These are phyloP conservation scores for Galeopsis tetrahit DNA, from an alignment of 257 asterid species.

Conservation along the genomic window DNA sequence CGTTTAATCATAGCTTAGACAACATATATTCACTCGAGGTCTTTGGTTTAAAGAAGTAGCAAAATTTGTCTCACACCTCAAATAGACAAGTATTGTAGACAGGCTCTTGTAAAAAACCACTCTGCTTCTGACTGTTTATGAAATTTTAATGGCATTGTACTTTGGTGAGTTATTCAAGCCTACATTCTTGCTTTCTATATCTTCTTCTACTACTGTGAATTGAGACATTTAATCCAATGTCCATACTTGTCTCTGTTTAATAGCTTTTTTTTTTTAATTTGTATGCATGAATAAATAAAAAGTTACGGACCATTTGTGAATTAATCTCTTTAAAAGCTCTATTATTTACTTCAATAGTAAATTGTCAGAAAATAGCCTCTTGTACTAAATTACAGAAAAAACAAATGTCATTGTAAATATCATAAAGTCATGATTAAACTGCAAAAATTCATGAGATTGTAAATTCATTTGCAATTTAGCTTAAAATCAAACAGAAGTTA, in stretches of 20 bases:
- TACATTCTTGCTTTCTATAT: not conserved
- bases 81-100: not conserved
- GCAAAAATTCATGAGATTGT: not conserved
- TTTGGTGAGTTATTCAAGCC: not conserved
- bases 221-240: not conserved
- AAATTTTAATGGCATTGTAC: not conserved
- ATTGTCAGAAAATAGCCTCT: no score
- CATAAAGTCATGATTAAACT: no score
- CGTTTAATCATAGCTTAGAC: constrained; percentile 7
- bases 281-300: no score
- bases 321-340: no score
- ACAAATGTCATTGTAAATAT: no score
- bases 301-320: no score
- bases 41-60: not conserved
- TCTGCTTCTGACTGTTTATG: not conserved
- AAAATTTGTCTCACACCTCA: constrained; percentile 1
- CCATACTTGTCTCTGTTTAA: not conserved
- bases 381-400: no score
- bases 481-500: not conserved
- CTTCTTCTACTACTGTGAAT: not conserved
- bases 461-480: not conserved
- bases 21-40: not conserved
- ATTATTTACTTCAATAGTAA: no score
- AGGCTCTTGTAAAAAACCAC: constrained; percentile 10
- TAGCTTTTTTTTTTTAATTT: not conserved